Evolutionary conservation across 1,139 yeast species (phyloP).

Genomic region (Saccharomycopsis phalli): DNA sequence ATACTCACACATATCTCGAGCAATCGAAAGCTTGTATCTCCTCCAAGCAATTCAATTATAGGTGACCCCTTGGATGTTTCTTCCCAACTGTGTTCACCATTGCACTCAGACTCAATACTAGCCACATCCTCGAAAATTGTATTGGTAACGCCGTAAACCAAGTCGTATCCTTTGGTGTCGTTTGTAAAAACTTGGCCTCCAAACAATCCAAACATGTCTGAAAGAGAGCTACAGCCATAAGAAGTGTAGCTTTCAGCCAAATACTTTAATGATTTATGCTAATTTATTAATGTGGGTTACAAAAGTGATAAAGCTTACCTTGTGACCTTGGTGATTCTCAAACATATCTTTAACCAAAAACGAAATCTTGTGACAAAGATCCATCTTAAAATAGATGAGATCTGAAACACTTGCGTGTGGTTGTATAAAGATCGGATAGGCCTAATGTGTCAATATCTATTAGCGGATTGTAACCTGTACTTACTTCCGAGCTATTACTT

Average conservation of each 20-base stretch:
- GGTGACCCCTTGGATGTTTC: background rate
- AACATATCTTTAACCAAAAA: background rate
- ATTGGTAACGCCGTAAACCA: background rate
- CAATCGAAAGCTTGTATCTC: background rate
- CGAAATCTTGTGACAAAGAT: background rate
- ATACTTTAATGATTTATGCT: background rate
- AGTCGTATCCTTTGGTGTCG: background rate
- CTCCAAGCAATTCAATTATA: background rate
- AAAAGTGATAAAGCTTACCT: background rate
- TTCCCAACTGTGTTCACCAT: background rate
- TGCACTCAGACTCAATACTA: background rate
- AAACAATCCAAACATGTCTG: too few species aligned
- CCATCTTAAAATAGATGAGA: background rate
- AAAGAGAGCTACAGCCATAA: too few species aligned
- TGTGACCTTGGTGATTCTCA: background rate
- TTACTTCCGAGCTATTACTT: too few species aligned
- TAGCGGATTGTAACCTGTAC: too few species aligned
- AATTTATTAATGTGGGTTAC: too few species aligned
- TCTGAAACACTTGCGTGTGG: background rate
- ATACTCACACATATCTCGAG: background rate
- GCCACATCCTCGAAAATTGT: background rate
- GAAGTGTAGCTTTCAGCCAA: too few species aligned
- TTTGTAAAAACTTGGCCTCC: too few species aligned
- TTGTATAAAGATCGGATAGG: too few species aligned
- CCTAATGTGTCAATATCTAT: too few species aligned